Conservation (phyloP, 768 basidiomycete species). For the Lactifluus rugatus region DNA sequence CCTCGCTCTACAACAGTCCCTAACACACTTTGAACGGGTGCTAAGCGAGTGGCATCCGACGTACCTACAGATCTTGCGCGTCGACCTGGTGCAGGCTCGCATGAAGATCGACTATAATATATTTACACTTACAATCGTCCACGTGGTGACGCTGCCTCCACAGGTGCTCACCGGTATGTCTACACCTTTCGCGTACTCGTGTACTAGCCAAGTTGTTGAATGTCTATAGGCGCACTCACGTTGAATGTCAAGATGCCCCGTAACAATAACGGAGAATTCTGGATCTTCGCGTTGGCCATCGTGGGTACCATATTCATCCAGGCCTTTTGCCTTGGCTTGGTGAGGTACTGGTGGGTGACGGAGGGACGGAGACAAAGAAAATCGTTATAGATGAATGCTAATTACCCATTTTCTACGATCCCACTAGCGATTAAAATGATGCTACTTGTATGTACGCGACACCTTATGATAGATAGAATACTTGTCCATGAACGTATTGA, state of each 20-base stretch:
- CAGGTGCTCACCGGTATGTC: slow-evolving; percentile 48
- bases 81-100: slow-evolving; percentile 49
- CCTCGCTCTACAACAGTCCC: slow-evolving; percentile 71
- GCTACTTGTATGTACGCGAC: neutral
- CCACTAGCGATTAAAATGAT: neutral
- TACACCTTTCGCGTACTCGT: neutral
- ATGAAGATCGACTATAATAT: slow-evolving; percentile 56
- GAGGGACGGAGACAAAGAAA: slow-evolving; percentile 33
- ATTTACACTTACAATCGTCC: slow-evolving; percentile 55
- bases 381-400: neutral
- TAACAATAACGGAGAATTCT: slow-evolving; percentile 38
- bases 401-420: neutral
- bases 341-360: slow-evolving; percentile 55
- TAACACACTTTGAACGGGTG: slow-evolving; percentile 81
- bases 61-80: slow-evolving; percentile 68
- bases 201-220: neutral
- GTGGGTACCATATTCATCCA: slow-evolving; percentile 37
- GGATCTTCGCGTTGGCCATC: slow-evolving; percentile 49
- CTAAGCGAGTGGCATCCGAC: slow-evolving; percentile 81
- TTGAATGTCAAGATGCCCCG: slow-evolving; percentile 56
- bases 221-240: slow-evolving; percentile 49
- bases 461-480: neutral
- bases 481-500: neutral
- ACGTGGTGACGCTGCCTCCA: slow-evolving; percentile 55
- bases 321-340: slow-evolving; percentile 34